Base-by-base conservation (phyloP, 495 filamentous ascomycete species). In the Podospora australis region DNA sequence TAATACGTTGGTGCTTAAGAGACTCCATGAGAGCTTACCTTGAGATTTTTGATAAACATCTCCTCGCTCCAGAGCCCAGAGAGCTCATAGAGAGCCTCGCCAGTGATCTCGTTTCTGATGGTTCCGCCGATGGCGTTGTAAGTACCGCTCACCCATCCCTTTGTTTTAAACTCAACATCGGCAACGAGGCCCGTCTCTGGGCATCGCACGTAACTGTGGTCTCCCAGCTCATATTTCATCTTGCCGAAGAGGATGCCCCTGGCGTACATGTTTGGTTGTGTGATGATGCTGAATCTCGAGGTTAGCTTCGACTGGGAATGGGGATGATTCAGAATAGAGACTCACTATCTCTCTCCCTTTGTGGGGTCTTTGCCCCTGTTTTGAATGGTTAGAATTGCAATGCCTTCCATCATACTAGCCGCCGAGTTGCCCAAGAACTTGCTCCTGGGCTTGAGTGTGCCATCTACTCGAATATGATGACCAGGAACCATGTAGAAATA, bases 251-350 rank as follows among this genome's bases (percentile, higher is more conserved):
- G 72, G 47, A 99, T 97, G 20, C 92, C 92, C 47, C 92, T 80
- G 28, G 91, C 94, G 66, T 99, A 99, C 90, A 99, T 99, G 66
- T 99, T 99, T 6, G 92, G 92, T 62, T 99, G 92, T 0, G 92
- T 96, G 44, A 96, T 64, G 56, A 91, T 84, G 66, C 87, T 91
- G 3, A 45, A 34, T 13, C 19, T 7, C n/a, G n/a, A n/a, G n/a
- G n/a, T n/a, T n/a, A n/a, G n/a, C n/a, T n/a, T n/a, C n/a, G n/a
- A n/a, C n/a, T n/a, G n/a, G n/a, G n/a, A n/a, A n/a, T n/a, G n/a
- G n/a, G n/a, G n/a, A n/a, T n/a, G n/a, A n/a, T n/a, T n/a, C n/a
- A 23, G 22, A 16, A 3, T 11, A 29, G 11, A 9, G 7, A 79
- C 88, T 39, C 71, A 95, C 88, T 95, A 99, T 83, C 81, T 74